phyloP scores from a whole-genome alignment of 768 basidiomycete genomes.

The Lyophyllum shimeji region DNA sequence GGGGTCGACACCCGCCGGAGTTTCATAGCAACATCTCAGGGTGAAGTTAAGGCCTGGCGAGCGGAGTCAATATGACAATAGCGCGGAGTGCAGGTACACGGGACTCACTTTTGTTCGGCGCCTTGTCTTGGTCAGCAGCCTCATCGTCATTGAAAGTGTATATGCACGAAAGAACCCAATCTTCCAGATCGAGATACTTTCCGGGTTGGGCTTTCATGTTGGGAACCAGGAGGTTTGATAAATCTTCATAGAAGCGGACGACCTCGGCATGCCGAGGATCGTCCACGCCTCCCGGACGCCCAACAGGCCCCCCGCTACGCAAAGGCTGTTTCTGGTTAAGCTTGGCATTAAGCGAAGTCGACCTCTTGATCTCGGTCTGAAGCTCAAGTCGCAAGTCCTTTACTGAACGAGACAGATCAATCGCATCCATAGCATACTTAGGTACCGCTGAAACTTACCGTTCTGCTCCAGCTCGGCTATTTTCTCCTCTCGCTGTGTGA shows the following conservation, averaged over 20 bases:
- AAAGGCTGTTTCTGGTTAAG: constrained; percentile 40
- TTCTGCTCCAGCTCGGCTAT: constrained; percentile 46
- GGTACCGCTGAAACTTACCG: constrained; percentile 36
- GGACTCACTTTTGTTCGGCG: constrained; percentile 38
- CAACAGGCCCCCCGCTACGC: constrained; percentile 26
- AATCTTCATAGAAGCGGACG: constrained; percentile 80
- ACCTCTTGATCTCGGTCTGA: constrained; percentile 61
- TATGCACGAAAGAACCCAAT: constrained; percentile 64
- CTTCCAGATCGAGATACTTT: constrained; percentile 48
- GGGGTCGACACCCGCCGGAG: constrained; percentile 24
- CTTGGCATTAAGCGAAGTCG: constrained; percentile 41
- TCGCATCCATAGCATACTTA: constrained; percentile 1
- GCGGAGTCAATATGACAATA: background rate
- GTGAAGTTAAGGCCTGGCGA: constrained; percentile 59
- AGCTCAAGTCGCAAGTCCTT: constrained; percentile 53
- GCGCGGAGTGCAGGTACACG: background rate
- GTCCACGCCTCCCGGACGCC: constrained; percentile 38
- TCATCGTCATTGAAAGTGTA: constrained; percentile 53
- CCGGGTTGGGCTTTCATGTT: constrained; percentile 47
- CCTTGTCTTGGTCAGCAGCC: constrained; percentile 24
- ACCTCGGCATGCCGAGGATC: constrained; percentile 61
- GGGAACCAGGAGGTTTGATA: constrained; percentile 76
- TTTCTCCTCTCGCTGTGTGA: constrained; percentile 43
- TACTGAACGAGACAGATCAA: constrained; percentile 33
- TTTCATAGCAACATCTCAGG: constrained; percentile 47